Evolutionary conservation across 345 rosid genomes (phyloP).

Genomic region (Sisymbrium irio): DNA sequence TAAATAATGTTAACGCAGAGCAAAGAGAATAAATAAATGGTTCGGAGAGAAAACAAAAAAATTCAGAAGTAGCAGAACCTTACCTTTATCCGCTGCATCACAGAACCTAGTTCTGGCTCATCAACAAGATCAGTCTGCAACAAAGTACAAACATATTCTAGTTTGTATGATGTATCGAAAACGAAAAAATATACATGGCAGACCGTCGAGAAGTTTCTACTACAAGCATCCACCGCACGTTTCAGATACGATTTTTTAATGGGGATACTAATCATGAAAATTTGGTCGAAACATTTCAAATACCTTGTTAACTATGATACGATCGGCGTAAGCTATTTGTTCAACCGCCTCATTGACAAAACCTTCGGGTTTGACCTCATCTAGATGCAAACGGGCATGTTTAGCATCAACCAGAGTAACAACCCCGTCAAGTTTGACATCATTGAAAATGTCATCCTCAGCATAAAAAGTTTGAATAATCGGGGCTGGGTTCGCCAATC

Average conservation of each 20-base stretch:
- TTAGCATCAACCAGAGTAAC: slow-evolving; percentile 96
- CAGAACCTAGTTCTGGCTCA: slow-evolving; percentile 51
- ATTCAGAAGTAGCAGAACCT: slow-evolving; percentile 5
- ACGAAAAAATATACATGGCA: too few relatives aligned
- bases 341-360: slow-evolving; percentile 92
- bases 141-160: slow-evolving; percentile 1
- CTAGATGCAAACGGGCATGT: slow-evolving; percentile 75
- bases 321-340: slow-evolving; percentile 95
- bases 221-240: background rate
- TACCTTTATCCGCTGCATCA: slow-evolving; percentile 76
- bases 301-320: slow-evolving; percentile 89
- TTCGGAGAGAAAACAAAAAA: background rate
- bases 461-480: slow-evolving; percentile 96
- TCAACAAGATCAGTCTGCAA: slow-evolving; percentile 84
- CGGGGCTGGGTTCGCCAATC: slow-evolving; percentile 98
- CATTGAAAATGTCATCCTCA: slow-evolving; percentile 71
- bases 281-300: background rate
- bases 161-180: background rate
- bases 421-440: slow-evolving; percentile 91
- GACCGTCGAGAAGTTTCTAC: background rate
- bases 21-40: background rate
- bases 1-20: background rate
- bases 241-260: background rate
- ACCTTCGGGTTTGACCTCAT: slow-evolving; percentile 85
- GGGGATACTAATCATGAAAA: background rate